These are phyloP conservation scores for Byssoonygena ceratinophila DNA, from an alignment of 2,329 filamentous ascomycete species.

Conservation along the genomic window DNA sequence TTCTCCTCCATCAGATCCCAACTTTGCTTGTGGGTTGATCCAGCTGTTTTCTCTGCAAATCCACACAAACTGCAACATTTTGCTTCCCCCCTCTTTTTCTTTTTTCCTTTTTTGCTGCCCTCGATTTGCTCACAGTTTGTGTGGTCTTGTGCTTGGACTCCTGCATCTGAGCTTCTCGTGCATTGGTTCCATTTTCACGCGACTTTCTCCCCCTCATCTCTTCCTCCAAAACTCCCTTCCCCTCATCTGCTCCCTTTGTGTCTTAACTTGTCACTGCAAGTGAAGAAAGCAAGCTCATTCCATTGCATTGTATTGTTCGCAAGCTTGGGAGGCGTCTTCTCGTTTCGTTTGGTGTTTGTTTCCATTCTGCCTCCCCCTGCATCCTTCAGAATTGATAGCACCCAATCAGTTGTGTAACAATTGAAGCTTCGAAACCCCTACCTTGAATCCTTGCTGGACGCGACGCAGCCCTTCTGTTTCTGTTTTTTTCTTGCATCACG, in stretches of 20 bases:
- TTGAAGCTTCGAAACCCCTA: background rate
- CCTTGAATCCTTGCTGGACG: background rate
- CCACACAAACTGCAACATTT: constrained; percentile 2
- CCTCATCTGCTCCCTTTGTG: background rate
- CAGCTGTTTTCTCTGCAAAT: constrained; percentile 4
- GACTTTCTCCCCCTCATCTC: constrained; percentile 1
- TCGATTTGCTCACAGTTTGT: constrained; percentile 9
- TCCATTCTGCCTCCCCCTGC: background rate
- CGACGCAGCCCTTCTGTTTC: background rate
- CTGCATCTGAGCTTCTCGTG: constrained; percentile 9
- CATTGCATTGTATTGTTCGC: background rate
- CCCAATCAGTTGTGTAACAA: constrained; percentile 6
- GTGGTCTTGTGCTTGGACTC: constrained; percentile 4
- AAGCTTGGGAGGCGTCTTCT: constrained; percentile 11
- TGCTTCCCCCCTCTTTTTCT: constrained; percentile 14
- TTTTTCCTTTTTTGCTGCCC: constrained; percentile 13
- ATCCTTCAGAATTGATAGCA: background rate
- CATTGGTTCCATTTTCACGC: constrained; percentile 8
- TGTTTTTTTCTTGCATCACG: background rate
- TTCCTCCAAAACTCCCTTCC: background rate
- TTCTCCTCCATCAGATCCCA: constrained; percentile 1
- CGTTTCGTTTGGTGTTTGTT: background rate
- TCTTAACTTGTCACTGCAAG: background rate
- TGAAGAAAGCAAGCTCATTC: background rate
- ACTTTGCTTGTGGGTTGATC: constrained; percentile 8